phyloP scores from a whole-genome alignment of 2,329 filamentous ascomycete species.

The Cladosporium velox region DNA sequence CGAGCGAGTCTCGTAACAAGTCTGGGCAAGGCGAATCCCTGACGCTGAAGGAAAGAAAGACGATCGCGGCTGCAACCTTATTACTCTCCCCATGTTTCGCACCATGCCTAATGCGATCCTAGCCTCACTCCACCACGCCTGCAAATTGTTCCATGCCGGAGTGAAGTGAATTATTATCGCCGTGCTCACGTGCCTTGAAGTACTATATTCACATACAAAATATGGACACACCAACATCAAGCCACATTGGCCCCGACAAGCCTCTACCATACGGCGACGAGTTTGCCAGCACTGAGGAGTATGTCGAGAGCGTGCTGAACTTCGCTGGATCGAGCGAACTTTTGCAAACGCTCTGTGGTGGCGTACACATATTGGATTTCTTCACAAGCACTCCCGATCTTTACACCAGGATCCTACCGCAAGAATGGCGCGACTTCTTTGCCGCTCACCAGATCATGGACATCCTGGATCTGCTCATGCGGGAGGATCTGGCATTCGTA shows the following conservation, averaged over 20 bases:
- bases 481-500: slow-evolving; percentile 64
- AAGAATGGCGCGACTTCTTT: slow-evolving; percentile 82
- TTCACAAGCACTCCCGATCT: slow-evolving; percentile 83
- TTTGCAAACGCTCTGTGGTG: slow-evolving; percentile 88
- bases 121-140: neutral
- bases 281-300: slow-evolving; percentile 72
- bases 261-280: slow-evolving; percentile 69
- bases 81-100: neutral
- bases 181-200: neutral
- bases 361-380: slow-evolving; percentile 96
- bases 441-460: slow-evolving; percentile 69
- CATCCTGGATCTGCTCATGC: slow-evolving; percentile 77
- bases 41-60: neutral
- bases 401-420: slow-evolving; percentile 74
- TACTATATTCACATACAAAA: neutral
- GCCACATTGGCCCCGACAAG: slow-evolving; percentile 42
- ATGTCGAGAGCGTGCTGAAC: slow-evolving; percentile 73
- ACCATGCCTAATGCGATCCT: slow-evolving; percentile 1
- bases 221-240: neutral
- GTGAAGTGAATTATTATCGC: slow-evolving; percentile 15
- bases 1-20: too few relatives aligned
- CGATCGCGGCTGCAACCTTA: slow-evolving; percentile 2
- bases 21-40: neutral
- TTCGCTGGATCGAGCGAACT: slow-evolving; percentile 74
- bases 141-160: neutral